These are phyloP conservation scores for Aspergillus calidoustus DNA, from an alignment of 2,329 filamentous ascomycete genomes.

Conservation along the genomic window DNA sequence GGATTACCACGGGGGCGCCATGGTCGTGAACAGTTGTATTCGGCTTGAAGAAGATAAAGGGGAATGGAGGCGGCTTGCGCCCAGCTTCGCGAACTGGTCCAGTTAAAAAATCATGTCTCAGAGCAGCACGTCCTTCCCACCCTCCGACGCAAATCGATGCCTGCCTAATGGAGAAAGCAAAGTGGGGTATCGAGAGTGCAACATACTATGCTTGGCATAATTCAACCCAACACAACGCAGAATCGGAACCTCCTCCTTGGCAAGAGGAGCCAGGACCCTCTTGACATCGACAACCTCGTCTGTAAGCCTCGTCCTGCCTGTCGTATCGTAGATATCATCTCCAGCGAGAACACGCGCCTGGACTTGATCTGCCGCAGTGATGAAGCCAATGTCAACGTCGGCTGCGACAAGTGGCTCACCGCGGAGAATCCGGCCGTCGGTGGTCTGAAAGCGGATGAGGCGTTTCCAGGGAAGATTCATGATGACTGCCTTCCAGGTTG, in stretches of 20 bases:
- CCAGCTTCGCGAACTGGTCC: constrained; percentile 47
- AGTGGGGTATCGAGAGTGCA: too few species aligned
- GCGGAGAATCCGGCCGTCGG: constrained; percentile 55
- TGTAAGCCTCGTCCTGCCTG: constrained; percentile 54
- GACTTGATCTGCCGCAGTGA: constrained; percentile 53
- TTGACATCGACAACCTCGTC: constrained; percentile 61
- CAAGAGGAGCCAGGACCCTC: constrained; percentile 58
- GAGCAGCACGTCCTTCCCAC: too few species aligned
- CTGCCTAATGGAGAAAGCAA: too few species aligned
- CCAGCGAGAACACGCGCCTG: constrained; percentile 59
- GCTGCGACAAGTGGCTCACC: constrained; percentile 56
- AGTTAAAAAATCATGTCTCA: neutral
- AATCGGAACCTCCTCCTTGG: constrained; percentile 57
- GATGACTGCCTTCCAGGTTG: neutral
- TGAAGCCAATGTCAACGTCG: constrained; percentile 51
- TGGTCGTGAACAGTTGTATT: constrained; percentile 66
- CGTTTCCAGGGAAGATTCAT: constrained; percentile 53
- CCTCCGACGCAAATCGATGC: too few species aligned
- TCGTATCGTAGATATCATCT: constrained; percentile 54
- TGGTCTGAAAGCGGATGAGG: constrained; percentile 60
- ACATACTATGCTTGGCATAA: constrained; percentile 60
- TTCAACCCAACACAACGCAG: constrained; percentile 65
- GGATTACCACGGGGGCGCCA: constrained; percentile 64
- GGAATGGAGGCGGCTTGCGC: constrained; percentile 60
- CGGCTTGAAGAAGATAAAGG: constrained; percentile 73